phyloP scores from a whole-genome alignment of 352 stramenopile genomes.

The Elongisporangium prolatum region DNA sequence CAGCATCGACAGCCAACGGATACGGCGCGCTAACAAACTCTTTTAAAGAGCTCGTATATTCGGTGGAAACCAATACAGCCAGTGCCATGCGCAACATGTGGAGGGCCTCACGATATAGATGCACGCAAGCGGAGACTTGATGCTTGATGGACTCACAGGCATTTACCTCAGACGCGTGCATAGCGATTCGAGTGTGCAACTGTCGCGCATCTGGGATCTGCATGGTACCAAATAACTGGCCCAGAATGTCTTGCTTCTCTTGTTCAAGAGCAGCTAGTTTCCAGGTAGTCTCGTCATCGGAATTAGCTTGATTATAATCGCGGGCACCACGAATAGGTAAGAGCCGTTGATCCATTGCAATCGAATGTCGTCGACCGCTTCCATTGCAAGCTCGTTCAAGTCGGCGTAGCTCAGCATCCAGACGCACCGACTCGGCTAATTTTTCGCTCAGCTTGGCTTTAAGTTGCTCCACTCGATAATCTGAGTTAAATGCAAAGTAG shows the following conservation, averaged over 20 bases:
- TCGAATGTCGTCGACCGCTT: conserved; percentile 28
- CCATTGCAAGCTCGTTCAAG: conserved; percentile 55
- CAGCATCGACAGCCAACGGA: conserved; percentile 59
- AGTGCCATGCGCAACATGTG: conserved; percentile 64
- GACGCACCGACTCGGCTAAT: conserved; percentile 40
- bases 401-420: conserved; percentile 48
- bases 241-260: conserved; percentile 56
- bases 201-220: conserved; percentile 49
- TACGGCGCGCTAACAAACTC: conserved; percentile 70
- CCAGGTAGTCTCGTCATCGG: conserved; percentile 24
- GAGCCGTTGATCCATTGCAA: conserved; percentile 9
- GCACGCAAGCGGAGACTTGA: conserved; percentile 51
- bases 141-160: conserved; percentile 65
- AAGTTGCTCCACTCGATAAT: conserved; percentile 40
- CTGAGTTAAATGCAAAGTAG: conserved; percentile 51
- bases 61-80: conserved; percentile 51
- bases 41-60: conserved; percentile 58
- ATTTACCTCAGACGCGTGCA: conserved; percentile 66
- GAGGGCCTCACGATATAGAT: conserved; percentile 60
- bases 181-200: conserved; percentile 69
- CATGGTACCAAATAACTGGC: conserved; percentile 34
- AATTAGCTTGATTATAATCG: conserved; percentile 11
- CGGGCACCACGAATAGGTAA: conserved; percentile 6
- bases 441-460: conserved; percentile 55
- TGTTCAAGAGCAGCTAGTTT: conserved; percentile 36